Conservation (phyloP, 2,329 filamentous ascomycete species). For the Myriosclerotinia curreyana region DNA sequence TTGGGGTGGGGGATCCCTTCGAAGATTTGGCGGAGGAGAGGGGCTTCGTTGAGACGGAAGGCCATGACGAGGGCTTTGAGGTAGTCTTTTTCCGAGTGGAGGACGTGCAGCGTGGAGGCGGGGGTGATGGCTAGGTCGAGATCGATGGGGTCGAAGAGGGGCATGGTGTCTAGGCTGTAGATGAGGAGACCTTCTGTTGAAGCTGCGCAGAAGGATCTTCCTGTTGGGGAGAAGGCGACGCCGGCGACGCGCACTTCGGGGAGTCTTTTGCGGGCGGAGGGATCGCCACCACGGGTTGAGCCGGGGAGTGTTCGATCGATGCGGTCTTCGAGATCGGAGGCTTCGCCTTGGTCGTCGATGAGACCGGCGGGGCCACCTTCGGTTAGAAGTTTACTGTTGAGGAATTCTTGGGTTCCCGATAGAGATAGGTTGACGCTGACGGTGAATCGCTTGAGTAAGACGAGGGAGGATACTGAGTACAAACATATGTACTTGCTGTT, state of each 20-base stretch:
- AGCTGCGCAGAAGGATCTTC: conserved; percentile 87
- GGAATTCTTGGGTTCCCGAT: conserved; percentile 92
- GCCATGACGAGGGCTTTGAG: conserved; percentile 95
- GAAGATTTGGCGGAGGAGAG: conserved; percentile 81
- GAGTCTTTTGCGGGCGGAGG: conserved; percentile 69
- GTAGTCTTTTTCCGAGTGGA: conserved; percentile 70
- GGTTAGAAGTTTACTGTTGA: conserved; percentile 88
- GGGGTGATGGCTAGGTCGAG: conserved; percentile 93
- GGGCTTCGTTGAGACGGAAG: conserved; percentile 86
- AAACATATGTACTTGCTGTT: conserved; percentile 99
- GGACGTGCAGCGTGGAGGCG: conserved; percentile 69
- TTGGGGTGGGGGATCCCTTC: conserved; percentile 73
- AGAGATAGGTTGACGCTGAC: conserved; percentile 94
- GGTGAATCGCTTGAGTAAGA: conserved; percentile 90
- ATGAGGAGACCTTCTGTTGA: conserved; percentile 92
- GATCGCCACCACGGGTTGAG: conserved; percentile 78
- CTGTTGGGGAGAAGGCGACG: conserved; percentile 84
- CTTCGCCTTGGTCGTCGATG: conserved; percentile 85
- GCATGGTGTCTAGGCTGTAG: conserved; percentile 80
- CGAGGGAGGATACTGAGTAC: conserved; percentile 91
- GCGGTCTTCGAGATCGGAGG: conserved; percentile 82
- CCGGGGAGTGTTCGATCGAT: conserved; percentile 78
- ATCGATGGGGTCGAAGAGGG: conserved; percentile 94
- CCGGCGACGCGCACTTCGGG: conserved; percentile 83
- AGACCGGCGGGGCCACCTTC: conserved; percentile 82